phyloP scores from a whole-genome alignment of 805 yeast genomes.

The Saccharomyces jurei region DNA sequence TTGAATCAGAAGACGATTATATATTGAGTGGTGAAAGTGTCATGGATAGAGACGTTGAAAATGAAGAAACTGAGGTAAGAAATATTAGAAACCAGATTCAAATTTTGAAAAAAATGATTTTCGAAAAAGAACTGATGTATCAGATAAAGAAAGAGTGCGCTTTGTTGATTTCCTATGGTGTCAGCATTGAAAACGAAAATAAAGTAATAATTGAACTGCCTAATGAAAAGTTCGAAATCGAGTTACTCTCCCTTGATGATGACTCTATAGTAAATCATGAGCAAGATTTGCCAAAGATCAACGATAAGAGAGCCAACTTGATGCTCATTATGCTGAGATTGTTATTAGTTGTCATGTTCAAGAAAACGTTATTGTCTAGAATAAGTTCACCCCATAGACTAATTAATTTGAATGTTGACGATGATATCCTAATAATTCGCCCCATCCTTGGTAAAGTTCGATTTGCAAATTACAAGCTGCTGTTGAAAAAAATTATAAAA shows the following conservation, averaged over 20 bases:
- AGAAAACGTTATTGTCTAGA: constrained; percentile 28
- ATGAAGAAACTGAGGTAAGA: constrained; percentile 14
- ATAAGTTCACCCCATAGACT: constrained; percentile 10
- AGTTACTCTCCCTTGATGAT: constrained; percentile 41
- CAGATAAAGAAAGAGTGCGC: constrained; percentile 73
- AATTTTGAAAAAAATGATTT: constrained; percentile 62
- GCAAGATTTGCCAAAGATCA: constrained; percentile 38
- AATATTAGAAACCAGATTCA: constrained; percentile 50
- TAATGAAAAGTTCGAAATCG: constrained; percentile 64
- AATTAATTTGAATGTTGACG: constrained; percentile 6
- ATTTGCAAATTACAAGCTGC: constrained; percentile 24
- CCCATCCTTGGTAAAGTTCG: constrained; percentile 29
- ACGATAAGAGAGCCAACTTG: constrained; percentile 32
- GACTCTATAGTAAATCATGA: constrained; percentile 30
- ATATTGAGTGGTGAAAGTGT: constrained; percentile 51
- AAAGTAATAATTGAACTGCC: constrained; percentile 58
- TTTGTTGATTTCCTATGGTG: constrained; percentile 57
- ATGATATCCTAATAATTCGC: constrained; percentile 21
- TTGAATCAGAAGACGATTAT: constrained; percentile 44
- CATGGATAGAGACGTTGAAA: constrained; percentile 9
- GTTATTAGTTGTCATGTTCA: constrained; percentile 34
- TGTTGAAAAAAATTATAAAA: constrained; percentile 23
- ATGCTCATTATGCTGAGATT: constrained; percentile 28
- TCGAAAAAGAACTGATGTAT: constrained; percentile 83
- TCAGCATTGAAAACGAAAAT: constrained; percentile 52